Conservation (phyloP, 2,329 filamentous ascomycete species). For the Ceratocystis eucalypticola region DNA sequence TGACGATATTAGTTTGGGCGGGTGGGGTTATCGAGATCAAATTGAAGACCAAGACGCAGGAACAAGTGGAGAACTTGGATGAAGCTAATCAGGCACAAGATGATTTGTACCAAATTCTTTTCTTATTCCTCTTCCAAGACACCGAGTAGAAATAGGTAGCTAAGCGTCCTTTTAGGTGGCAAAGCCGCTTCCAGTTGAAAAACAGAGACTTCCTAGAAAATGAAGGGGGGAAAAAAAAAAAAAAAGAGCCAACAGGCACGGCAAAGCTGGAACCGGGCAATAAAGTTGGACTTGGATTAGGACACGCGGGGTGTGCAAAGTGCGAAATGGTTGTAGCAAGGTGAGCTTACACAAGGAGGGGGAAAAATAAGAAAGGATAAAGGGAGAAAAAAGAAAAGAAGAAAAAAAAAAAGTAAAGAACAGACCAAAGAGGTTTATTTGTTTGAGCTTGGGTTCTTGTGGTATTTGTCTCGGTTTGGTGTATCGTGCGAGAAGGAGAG, state of each 20-base stretch:
- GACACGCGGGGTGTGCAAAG: conserved; percentile 15
- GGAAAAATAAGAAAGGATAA: conserved; percentile 3
- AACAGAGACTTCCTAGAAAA: neutral
- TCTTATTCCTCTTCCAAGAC: conserved; percentile 22
- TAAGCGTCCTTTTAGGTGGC: neutral
- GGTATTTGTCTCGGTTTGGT: conserved; percentile 5
- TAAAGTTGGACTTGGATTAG: conserved; percentile 13
- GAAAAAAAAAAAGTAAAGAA: conserved; percentile 8
- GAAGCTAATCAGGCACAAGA: conserved; percentile 4
- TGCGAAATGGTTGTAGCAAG: neutral
- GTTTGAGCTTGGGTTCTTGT: conserved; percentile 1
- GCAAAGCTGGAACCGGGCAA: conserved; percentile 4
- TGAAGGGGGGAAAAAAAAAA: conserved; percentile 10
- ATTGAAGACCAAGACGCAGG: conserved; percentile 5
- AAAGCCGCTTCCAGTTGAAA: neutral
- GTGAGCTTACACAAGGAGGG: conserved; percentile 9
- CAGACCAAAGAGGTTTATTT: neutral
- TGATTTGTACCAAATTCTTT: conserved; percentile 1
- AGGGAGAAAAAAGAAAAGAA: conserved; percentile 3
- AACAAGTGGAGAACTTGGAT: conserved; percentile 4
- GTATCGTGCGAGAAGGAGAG: conserved; percentile 2
- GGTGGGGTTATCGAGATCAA: conserved; percentile 8
- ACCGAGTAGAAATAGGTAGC: conserved; percentile 19
- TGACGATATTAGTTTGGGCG: neutral
- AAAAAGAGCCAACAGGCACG: neutral